Conservation (phyloP, 441 rosid species). For the Euphorbia celastroides region DNA sequence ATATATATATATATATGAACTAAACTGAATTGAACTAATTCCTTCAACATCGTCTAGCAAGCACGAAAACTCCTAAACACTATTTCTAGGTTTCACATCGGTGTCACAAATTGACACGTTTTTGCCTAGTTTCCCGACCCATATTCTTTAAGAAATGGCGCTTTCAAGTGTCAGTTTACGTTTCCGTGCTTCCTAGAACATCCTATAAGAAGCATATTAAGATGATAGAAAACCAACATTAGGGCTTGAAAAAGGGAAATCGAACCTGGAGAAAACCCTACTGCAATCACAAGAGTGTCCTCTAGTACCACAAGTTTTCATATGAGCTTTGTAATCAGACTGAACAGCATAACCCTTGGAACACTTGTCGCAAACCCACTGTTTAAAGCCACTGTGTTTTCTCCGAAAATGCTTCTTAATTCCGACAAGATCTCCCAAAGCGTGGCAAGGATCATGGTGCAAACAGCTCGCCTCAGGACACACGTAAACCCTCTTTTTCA, state of each 20-base stretch:
- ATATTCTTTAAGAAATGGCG: no score
- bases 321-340: conserved; percentile 95
- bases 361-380: conserved; percentile 90
- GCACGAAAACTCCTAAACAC: no score
- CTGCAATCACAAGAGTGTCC: conserved; percentile 98
- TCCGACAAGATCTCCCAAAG: conserved; percentile 92
- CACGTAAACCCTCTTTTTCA: conserved; percentile 78
- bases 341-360: conserved; percentile 93
- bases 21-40: no score
- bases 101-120: no score
- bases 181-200: no score
- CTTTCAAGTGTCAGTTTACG: no score
- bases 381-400: conserved; percentile 84
- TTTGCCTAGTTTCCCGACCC: no score
- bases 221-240: conserved; percentile 28
- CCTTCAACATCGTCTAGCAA: no score
- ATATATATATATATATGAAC: no score
- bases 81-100: no score
- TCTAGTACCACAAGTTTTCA: conserved; percentile 91
- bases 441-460: conserved; percentile 89
- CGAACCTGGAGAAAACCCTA: conserved; percentile 89
- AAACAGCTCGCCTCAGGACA: conserved; percentile 89
- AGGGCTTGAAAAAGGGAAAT: not conserved
- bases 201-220: no score
- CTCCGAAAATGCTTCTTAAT: conserved; percentile 86